A percentile compares a stretch with the other conserved stretches of the same genome.
These are phyloP conservation scores for Breviolum minutum DNA, from an alignment of 73 alveolate genomes.

Conservation along the genomic window DNA sequence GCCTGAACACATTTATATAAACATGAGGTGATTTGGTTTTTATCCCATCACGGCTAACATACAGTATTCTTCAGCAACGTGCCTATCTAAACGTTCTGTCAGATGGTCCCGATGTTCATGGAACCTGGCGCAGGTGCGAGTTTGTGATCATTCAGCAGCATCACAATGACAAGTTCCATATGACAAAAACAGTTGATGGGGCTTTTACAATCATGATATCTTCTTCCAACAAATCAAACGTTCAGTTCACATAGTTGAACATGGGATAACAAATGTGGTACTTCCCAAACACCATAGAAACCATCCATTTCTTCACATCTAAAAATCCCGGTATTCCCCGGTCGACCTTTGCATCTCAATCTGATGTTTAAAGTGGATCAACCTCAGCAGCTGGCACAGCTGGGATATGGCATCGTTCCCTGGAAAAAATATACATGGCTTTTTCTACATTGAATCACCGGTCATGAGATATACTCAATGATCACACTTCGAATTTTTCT, in stretches of 20 bases:
- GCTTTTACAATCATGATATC: background rate
- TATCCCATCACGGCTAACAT: too few relatives aligned
- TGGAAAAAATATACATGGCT: too few relatives aligned
- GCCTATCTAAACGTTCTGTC: constrained; percentile 50
- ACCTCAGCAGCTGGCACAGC: constrained; percentile 42
- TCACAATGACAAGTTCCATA: background rate
- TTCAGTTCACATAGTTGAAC: background rate
- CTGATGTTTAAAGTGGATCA: constrained; percentile 92
- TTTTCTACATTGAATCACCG: too few relatives aligned
- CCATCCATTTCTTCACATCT: background rate
- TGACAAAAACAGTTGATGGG: background rate
- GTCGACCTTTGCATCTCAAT: constrained; percentile 72
- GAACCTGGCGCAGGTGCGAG: background rate
- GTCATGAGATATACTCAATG: too few relatives aligned
- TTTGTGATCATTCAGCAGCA: too few relatives aligned
- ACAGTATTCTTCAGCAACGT: too few relatives aligned
- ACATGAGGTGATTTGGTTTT: too few relatives aligned
- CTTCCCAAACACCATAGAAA: background rate
- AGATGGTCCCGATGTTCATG: constrained; percentile 90
- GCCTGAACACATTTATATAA: too few relatives aligned
- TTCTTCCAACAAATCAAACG: background rate
- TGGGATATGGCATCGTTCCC: too few relatives aligned
- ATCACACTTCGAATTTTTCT: too few relatives aligned
- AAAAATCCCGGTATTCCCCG: background rate
- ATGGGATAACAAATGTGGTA: too few relatives aligned